Base-by-base conservation (phyloP, 1,284 basidiomycete genomes). In the Ustilago vetiveriae region DNA sequence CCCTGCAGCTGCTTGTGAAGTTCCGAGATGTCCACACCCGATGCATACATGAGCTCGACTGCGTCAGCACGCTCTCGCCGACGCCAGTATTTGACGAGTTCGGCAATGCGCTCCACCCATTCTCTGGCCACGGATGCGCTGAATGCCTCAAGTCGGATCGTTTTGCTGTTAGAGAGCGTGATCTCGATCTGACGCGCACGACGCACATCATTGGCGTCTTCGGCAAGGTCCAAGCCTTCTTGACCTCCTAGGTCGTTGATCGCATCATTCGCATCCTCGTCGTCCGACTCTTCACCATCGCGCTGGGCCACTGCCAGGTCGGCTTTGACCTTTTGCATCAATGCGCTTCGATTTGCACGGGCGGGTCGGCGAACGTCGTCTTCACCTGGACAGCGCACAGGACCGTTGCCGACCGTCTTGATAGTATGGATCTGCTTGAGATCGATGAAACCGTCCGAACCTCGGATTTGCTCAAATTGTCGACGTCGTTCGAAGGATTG, bases 141-240 rank as follows among this genome's bases (percentile, higher is more conserved):
- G 50, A 80, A 79, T 6, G 82, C 77, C 68, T 94, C 92, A 52
- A 91, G 90, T 35, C 90, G 85, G 51, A 92, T 80, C 22, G 90
- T 84, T 46, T 86, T 84, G 6, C 91, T 91, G 27, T 87, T 89
- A 19, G 84, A 85, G 71, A 92, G 84, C 39, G 90, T 82, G 30
- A 94, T 81, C 80, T 93, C 91, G 70, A 94, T 92, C 17, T 89
- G 89, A 46, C 92, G 85, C 58, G 86, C 85, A 83, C 88, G 87
- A 60, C 85, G 86, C 59, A 88, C 50, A 29, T 83, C 81, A n/a
- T 70, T 66, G 68, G 86, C 87, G 73, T 82, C 76, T 16, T 89
- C 85, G 1, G 60, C 68, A 24, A 81, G 83, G 14, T 70, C 81
- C 17, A 90, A 75, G 0, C 84, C 87, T 23, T 86, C 87, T 41